Evolutionary conservation across 768 basidiomycete species (phyloP).

Genomic region (Lactifluus echinatus): DNA sequence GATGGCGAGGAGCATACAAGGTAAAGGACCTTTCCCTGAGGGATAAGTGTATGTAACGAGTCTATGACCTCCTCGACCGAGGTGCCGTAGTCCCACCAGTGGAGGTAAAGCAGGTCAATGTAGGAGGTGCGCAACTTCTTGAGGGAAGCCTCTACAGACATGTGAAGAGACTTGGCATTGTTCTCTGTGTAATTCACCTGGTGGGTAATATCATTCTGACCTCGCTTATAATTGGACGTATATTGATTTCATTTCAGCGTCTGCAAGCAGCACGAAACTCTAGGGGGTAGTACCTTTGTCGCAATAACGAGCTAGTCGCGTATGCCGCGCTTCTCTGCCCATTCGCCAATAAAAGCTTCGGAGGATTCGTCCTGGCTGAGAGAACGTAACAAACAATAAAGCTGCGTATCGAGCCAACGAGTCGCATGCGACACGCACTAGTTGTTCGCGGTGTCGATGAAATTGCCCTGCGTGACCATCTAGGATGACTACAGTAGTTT

Average conservation of each 20-base stretch:
- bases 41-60: constrained; percentile 42
- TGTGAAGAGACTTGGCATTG: constrained; percentile 32
- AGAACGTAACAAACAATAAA: neutral
- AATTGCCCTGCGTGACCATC: too few relatives aligned
- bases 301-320: constrained; percentile 42
- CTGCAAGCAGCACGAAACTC: neutral
- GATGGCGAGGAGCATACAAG: constrained; percentile 14
- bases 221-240: constrained; percentile 18
- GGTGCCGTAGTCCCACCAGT: constrained; percentile 46
- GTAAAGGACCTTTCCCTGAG: constrained; percentile 39
- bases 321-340: constrained; percentile 36
- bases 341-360: constrained; percentile 46
- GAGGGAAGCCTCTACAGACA: constrained; percentile 35
- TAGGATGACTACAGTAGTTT: too few relatives aligned
- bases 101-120: constrained; percentile 40
- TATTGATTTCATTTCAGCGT: constrained; percentile 14
- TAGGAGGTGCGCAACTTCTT: constrained; percentile 39
- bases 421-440: constrained; percentile 33
- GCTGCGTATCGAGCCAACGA: neutral
- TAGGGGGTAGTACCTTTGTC: constrained; percentile 30
- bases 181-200: constrained; percentile 35
- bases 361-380: constrained; percentile 46
- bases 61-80: constrained; percentile 51
- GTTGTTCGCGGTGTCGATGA: constrained; percentile 40
- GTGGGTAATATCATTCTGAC: constrained; percentile 20